A percentile compares a stretch with the other conserved stretches of the same genome.
Conservation (phyloP, 2,329 filamentous ascomycete species). For the Colletotrichum somersetense region DNA sequence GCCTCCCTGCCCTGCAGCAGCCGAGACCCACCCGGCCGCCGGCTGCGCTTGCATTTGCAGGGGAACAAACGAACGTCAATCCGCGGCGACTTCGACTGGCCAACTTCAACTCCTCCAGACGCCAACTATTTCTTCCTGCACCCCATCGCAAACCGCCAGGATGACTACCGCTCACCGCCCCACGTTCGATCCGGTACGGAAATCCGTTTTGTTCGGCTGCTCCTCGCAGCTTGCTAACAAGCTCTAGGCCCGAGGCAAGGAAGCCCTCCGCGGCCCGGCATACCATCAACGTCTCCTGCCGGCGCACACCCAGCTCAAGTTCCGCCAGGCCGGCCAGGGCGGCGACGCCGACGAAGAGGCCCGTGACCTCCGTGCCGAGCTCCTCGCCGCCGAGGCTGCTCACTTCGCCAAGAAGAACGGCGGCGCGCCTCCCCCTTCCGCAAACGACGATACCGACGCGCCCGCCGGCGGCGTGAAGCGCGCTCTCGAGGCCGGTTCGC, state of each 20-base stretch:
- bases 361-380: conserved; percentile 89
- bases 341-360: conserved; percentile 76
- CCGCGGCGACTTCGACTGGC: conserved; percentile 2
- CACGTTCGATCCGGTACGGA: conserved; percentile 90
- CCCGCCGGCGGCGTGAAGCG: conserved; percentile 69
- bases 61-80: conserved; percentile 11
- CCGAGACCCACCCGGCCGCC: conserved; percentile 8
- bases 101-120: conserved; percentile 18
- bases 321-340: conserved; percentile 88
- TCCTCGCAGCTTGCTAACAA: conserved; percentile 45
- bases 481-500: conserved; percentile 66
- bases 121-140: neutral
- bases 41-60: conserved; percentile 27
- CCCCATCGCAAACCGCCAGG: conserved; percentile 22
- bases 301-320: conserved; percentile 93
- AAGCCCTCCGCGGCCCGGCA: conserved; percentile 90
- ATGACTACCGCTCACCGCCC: conserved; percentile 84
- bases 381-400: conserved; percentile 87
- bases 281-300: conserved; percentile 97
- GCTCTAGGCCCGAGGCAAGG: conserved; percentile 86
- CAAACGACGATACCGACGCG: conserved; percentile 59
- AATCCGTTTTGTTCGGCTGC: neutral
- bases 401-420: conserved; percentile 90
- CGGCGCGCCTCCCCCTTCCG: conserved; percentile 57
- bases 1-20: conserved; percentile 24